These are phyloP conservation scores for Anisodus acutangulus DNA, from an alignment of 257 asterid species.

Conservation along the genomic window DNA sequence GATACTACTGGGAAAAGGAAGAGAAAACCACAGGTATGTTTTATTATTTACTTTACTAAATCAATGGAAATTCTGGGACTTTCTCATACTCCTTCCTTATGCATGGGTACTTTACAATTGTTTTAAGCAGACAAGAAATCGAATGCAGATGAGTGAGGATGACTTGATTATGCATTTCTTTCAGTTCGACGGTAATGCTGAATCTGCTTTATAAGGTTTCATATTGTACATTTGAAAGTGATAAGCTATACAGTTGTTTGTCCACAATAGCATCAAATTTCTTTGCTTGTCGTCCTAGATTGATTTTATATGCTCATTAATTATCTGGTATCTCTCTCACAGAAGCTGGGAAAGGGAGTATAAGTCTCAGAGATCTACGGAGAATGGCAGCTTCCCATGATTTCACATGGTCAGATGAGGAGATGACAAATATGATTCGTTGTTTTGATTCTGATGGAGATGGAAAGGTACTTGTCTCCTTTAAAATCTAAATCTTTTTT, in stretches of 20 bases:
- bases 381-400: slow-evolving; percentile 77
- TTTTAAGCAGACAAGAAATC: slow-evolving; percentile 55
- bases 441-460: slow-evolving; percentile 78
- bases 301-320: slow-evolving; percentile 28
- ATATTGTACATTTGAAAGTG: slow-evolving; percentile 1
- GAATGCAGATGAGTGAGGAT: slow-evolving; percentile 89
- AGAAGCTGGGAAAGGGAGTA: slow-evolving; percentile 79
- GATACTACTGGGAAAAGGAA: slow-evolving; percentile 57
- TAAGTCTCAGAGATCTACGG: slow-evolving; percentile 61
- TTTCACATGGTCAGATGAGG: slow-evolving; percentile 87
- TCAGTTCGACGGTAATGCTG: slow-evolving; percentile 86
- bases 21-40: slow-evolving; percentile 68
- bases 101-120: slow-evolving; percentile 27
- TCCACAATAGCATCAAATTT: slow-evolving; percentile 7
- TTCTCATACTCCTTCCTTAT: slow-evolving; percentile 29
- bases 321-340: slow-evolving; percentile 33
- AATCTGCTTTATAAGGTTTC: slow-evolving; percentile 29
- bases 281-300: not conserved
- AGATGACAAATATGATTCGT: slow-evolving; percentile 70
- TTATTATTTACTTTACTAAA: slow-evolving; percentile 34
- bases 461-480: slow-evolving; percentile 64
- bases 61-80: slow-evolving; percentile 17
- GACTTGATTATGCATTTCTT: slow-evolving; percentile 81
- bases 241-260: slow-evolving; percentile 14
- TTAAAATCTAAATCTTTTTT: not conserved